These are phyloP conservation scores for Daldinia sp. DNA, from an alignment of 2,329 filamentous ascomycete species.

Conservation along the genomic window DNA sequence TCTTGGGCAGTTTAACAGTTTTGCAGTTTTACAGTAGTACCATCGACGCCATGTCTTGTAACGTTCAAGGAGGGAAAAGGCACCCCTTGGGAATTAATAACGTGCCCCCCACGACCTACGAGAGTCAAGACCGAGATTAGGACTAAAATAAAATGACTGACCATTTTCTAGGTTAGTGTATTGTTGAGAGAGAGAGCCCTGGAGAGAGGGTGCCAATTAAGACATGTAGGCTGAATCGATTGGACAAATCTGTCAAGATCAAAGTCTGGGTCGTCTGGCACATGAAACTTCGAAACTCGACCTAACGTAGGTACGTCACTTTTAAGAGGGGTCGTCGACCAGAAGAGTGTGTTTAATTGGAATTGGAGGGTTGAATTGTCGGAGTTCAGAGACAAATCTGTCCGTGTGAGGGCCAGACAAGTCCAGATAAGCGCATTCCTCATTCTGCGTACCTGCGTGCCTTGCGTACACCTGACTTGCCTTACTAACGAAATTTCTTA, in stretches of 20 bases:
- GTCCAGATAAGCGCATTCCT: too few species aligned
- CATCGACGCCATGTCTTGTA: constrained; percentile 11
- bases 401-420: constrained; percentile 1
- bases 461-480: too few species aligned
- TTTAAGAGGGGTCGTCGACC: constrained; percentile 23
- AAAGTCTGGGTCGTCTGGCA: constrained; percentile 11
- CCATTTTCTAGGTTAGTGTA: too few species aligned
- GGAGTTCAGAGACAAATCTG: not conserved
- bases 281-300: constrained; percentile 31
- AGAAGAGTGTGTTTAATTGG: constrained; percentile 17
- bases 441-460: not conserved
- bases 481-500: too few species aligned
- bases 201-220: constrained; percentile 8
- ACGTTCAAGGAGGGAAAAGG: not conserved
- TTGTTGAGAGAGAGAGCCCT: too few species aligned
- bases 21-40: too few species aligned
- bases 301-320: constrained; percentile 28
- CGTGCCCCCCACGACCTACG: not conserved
- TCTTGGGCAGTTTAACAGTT: not conserved
- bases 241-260: constrained; percentile 17
- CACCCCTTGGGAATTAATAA: not conserved
- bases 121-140: not conserved
- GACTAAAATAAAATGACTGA: not conserved
- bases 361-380: not conserved
- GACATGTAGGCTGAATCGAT: constrained; percentile 25